Evolutionary conservation across 2,329 filamentous ascomycete genomes (phyloP).

Genomic region (Fusarium camptoceras): DNA sequence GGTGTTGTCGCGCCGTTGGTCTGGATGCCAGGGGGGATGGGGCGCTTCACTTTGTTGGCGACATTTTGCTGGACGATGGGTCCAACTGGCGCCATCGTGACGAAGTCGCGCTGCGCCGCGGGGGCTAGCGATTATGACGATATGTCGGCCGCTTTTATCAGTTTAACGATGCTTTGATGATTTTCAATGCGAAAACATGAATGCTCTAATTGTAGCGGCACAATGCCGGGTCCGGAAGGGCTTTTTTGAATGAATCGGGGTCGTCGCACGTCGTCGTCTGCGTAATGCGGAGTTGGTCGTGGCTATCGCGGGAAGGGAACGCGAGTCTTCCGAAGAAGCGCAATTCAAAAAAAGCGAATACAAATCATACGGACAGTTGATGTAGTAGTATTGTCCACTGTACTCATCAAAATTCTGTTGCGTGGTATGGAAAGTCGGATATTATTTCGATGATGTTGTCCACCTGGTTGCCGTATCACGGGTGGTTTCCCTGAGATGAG

Average conservation of each 20-base stretch:
- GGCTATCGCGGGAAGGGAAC: slow-evolving; percentile 22
- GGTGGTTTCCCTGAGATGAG: slow-evolving; percentile 38
- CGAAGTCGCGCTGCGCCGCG: slow-evolving; percentile 45
- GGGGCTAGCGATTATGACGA: slow-evolving; percentile 33
- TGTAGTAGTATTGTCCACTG: not conserved
- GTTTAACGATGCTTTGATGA: slow-evolving; percentile 19
- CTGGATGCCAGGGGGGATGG: slow-evolving; percentile 73
- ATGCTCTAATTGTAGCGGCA: slow-evolving; percentile 31
- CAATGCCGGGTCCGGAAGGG: slow-evolving; percentile 22
- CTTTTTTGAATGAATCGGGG: slow-evolving; percentile 11
- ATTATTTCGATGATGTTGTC: slow-evolving; percentile 41
- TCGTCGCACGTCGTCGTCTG: slow-evolving; percentile 40
- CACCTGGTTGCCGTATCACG: slow-evolving; percentile 44
- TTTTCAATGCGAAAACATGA: slow-evolving; percentile 42
- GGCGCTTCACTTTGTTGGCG: slow-evolving; percentile 74
- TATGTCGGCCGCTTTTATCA: slow-evolving; percentile 32
- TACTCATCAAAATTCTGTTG: slow-evolving; percentile 1
- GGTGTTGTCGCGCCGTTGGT: slow-evolving; percentile 68
- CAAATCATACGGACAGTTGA: slow-evolving; percentile 27
- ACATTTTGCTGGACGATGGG: slow-evolving; percentile 59
- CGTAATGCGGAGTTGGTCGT: slow-evolving; percentile 43
- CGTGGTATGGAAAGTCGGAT: slow-evolving; percentile 22
- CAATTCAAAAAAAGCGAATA: slow-evolving; percentile 20
- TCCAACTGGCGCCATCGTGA: slow-evolving; percentile 67
- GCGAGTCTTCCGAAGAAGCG: slow-evolving; percentile 34